Percentiles rank a stretch among this genome's conserved stretches.
These are phyloP conservation scores for Zopfia rhizophila DNA, from an alignment of 2,329 filamentous ascomycete species.

Conservation along the genomic window DNA sequence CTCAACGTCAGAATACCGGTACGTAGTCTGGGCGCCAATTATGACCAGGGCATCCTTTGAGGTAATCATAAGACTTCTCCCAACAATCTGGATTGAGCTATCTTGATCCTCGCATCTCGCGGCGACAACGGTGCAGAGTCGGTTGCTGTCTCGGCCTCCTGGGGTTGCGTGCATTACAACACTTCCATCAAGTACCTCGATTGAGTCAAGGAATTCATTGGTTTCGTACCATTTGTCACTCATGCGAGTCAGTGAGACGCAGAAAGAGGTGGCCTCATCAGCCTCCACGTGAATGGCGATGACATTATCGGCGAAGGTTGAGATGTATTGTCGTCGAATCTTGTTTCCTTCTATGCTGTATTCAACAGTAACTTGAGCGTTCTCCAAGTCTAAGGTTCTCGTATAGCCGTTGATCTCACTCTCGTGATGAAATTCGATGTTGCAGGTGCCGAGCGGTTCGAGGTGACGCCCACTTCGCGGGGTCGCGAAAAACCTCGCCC, in stretches of 20 bases:
- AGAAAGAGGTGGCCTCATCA: constrained; percentile 20
- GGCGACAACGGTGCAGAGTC: constrained; percentile 17
- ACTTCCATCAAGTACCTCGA: constrained; percentile 35
- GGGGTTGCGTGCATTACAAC: constrained; percentile 24
- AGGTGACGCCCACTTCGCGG: constrained; percentile 61
- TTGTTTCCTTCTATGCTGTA: constrained; percentile 49
- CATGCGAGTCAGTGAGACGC: constrained; percentile 49
- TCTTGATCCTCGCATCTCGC: constrained; percentile 3
- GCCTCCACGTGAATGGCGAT: constrained; percentile 49
- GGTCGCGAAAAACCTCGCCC: constrained; percentile 57
- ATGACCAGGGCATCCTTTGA: constrained; percentile 50
- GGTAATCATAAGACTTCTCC: constrained; percentile 47
- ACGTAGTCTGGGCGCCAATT: constrained; percentile 55
- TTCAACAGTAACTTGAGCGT: constrained; percentile 49
- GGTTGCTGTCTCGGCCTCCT: constrained; percentile 22
- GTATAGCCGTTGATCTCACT: constrained; percentile 44
- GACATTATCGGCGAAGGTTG: constrained; percentile 55
- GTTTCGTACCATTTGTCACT: constrained; percentile 57
- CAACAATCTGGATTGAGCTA: constrained; percentile 13
- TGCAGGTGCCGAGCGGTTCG: constrained; percentile 53
- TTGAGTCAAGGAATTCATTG: constrained; percentile 56
- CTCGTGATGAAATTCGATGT: constrained; percentile 13
- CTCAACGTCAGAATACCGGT: constrained; percentile 43
- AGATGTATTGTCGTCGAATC: constrained; percentile 53
- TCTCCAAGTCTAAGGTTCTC: constrained; percentile 53